Evolutionary conservation across 169 alveolate genomes (phyloP), one percentile per base, ranked within the genome.

Genomic region (Plasmodium gallinaceum): DNA sequence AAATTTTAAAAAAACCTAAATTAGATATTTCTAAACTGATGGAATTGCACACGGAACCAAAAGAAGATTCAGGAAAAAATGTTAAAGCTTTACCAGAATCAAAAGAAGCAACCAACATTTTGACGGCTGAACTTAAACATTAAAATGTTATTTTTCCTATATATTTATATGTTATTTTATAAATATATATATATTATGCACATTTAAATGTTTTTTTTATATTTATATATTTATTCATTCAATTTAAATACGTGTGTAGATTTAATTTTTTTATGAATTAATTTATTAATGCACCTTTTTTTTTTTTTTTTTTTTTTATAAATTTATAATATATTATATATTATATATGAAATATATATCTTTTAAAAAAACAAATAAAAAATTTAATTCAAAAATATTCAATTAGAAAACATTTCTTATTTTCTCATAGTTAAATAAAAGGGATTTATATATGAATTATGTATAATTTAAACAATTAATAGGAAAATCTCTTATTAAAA

Each of bases 1-100:
- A 98, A 97, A 97, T 98, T 65, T 94, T 98, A 92, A 98, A 98
- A 95, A 98, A 98, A 96, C 99, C 99, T 16, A 97, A 97, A 94
- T 96, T 98, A 93, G 99, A 98, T 80, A 88, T 65, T 92, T 92
- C 96, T 68, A 95, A 96, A 94, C 93, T 96, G 69, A 95, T 95
- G 97, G 98, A 97, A 73, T 94, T 95, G 86, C 98, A 97, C 92
- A 93, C 94, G 51, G 98, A 96, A 42, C 92, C 95, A 51, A 94
- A 96, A 64, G 96, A 94, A 91, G 98, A 96, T 73, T 85, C 83
- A 54, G 96, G 96, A 60, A 88, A 93, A 37, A 90, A 75, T 93
- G 92, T 91, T 32, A 76, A 76, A 74, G 86, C 93, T 43, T 74
- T 91, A 24, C 95, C 96, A 0, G 96, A 94, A 45, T 92, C 95